Conservation (phyloP, 2,329 filamentous ascomycete genomes). For the Talaromyces albobiverticillius region DNA sequence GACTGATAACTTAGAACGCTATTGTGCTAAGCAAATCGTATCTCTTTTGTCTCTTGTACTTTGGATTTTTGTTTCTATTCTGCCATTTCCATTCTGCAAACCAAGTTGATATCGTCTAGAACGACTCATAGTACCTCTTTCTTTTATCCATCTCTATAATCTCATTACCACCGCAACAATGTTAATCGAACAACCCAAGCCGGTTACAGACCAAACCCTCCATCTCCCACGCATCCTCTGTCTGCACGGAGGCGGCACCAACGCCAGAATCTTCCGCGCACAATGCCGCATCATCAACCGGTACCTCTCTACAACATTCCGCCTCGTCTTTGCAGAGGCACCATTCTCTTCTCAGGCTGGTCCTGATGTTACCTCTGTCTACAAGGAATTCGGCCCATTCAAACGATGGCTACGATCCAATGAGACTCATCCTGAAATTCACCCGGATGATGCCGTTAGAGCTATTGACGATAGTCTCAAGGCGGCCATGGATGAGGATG, state of each 20-base stretch:
- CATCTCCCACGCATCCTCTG: slow-evolving; percentile 66
- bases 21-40: too few species aligned
- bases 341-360: slow-evolving; percentile 64
- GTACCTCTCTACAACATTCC: slow-evolving; percentile 57
- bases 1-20: too few species aligned
- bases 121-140: too few species aligned
- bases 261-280: slow-evolving; percentile 63
- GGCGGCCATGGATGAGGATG: slow-evolving; percentile 50
- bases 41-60: too few species aligned
- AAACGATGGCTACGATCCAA: slow-evolving; percentile 62
- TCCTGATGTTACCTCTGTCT: slow-evolving; percentile 62
- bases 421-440: slow-evolving; percentile 53
- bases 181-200: neutral
- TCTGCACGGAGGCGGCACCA: slow-evolving; percentile 76
- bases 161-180: neutral
- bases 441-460: slow-evolving; percentile 43
- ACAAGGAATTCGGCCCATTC: slow-evolving; percentile 65
- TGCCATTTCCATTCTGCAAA: too few species aligned
- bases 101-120: too few species aligned
- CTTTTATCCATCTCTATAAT: too few species aligned
- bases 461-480: slow-evolving; percentile 33
- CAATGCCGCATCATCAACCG: slow-evolving; percentile 61
- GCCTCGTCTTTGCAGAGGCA: slow-evolving; percentile 69
- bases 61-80: too few species aligned
- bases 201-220: slow-evolving; percentile 2